phyloP scores from a whole-genome alignment of 441 rosid genomes.

The Adansonia gregorii region DNA sequence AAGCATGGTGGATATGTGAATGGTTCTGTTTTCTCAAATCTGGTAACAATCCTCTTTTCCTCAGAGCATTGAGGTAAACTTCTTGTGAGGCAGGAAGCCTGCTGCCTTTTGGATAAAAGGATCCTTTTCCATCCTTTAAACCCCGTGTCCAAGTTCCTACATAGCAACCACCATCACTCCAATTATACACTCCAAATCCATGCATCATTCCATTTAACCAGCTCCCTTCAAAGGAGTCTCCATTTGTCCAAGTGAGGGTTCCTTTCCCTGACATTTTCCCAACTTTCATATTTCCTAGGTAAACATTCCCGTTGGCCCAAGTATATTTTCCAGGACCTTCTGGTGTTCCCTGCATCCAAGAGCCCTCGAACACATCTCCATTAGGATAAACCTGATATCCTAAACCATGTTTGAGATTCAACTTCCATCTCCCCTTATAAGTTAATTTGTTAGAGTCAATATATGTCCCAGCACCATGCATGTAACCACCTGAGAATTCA shows the following conservation, averaged over 20 bases:
- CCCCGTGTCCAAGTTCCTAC: slow-evolving; percentile 98
- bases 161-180: slow-evolving; percentile 86
- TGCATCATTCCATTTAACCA: slow-evolving; percentile 96
- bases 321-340: slow-evolving; percentile 98
- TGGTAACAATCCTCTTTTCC: slow-evolving; percentile 87
- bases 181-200: slow-evolving; percentile 89
- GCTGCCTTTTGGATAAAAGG: slow-evolving; percentile 88
- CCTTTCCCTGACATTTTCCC: slow-evolving; percentile 97
- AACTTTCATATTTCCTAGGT: slow-evolving; percentile 86
- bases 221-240: slow-evolving; percentile 88
- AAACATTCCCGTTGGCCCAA: slow-evolving; percentile 84
- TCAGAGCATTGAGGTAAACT: slow-evolving; percentile 74
- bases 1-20: slow-evolving; percentile 61
- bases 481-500: slow-evolving; percentile 88
- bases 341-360: slow-evolving; percentile 88
- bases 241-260: slow-evolving; percentile 78
- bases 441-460: slow-evolving; percentile 53
- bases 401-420: slow-evolving; percentile 89
- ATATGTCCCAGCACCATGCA: slow-evolving; percentile 78
- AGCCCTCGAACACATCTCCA: slow-evolving; percentile 84
- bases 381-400: slow-evolving; percentile 81
- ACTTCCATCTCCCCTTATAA: slow-evolving; percentile 87
- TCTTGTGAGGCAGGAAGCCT: slow-evolving; percentile 73
- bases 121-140: slow-evolving; percentile 97
- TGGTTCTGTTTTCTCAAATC: slow-evolving; percentile 75